phyloP scores from a whole-genome alignment of 192 early-diverging fungal genomes.

The Backusella macrospora region DNA sequence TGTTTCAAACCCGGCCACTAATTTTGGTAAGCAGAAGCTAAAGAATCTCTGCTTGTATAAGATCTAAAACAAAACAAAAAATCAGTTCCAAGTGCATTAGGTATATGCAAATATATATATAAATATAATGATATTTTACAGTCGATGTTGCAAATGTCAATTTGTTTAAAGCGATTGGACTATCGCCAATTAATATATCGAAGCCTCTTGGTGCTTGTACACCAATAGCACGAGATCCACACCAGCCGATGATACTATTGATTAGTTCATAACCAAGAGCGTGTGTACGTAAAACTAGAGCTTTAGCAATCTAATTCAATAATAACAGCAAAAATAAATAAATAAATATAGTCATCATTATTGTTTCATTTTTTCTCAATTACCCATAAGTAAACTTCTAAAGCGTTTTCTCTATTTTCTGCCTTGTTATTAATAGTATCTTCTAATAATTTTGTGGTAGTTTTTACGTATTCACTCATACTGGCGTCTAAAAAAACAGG shows the following conservation, averaged over 20 bases:
- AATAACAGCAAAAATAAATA: constrained; percentile 9
- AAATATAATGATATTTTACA: constrained; percentile 39
- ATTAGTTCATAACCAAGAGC: constrained; percentile 56
- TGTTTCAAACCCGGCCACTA: constrained; percentile 60
- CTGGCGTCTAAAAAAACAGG: constrained; percentile 21
- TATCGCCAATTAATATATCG: constrained; percentile 74
- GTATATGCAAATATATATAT: background rate
- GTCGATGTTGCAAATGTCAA: constrained; percentile 64
- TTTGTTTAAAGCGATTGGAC: constrained; percentile 70
- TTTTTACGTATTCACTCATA: constrained; percentile 35
- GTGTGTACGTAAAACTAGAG: constrained; percentile 59
- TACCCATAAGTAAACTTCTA: constrained; percentile 34
- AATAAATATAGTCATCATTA: background rate
- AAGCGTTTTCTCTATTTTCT: constrained; percentile 16
- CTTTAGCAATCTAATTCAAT: constrained; percentile 60
- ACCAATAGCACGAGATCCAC: constrained; percentile 46
- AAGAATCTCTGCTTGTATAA: constrained; percentile 90
- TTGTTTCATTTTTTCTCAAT: background rate
- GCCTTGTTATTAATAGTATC: constrained; percentile 1
- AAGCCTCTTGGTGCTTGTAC: constrained; percentile 68
- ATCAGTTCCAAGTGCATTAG: background rate
- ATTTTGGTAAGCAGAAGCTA: constrained; percentile 69
- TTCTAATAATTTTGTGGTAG: constrained; percentile 4
- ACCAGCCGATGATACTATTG: constrained; percentile 55
- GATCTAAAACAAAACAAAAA: constrained; percentile 43